Evolutionary conservation across 1,284 basidiomycete genomes (phyloP), one percentile per base, ranked within the genome.

Genomic region (Kalmanozyma brasiliensis): DNA sequence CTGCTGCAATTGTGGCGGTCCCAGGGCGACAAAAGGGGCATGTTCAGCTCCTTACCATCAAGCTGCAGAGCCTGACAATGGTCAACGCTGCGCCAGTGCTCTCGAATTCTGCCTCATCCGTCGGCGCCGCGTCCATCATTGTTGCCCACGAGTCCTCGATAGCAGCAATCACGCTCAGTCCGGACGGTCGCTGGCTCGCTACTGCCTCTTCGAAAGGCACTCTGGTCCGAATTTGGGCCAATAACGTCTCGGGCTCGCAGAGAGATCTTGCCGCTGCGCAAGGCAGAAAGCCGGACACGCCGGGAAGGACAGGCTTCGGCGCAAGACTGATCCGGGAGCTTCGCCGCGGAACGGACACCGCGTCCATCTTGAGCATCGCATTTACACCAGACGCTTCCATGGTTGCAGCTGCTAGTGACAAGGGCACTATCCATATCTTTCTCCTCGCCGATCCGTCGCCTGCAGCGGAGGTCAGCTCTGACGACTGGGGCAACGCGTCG

Each of bases 341-440:
- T 13, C 61, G 77, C 10, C 62, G 77, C 20, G 77, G 77, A 10
- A 71, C 59, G 5, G 77, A 79, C 33, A 62, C 67, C 17, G 76
- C 76, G 0, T 49, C 57, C 11, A 78, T 79, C 19, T 43, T 73
- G n/a, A 73, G 73, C 45, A 60, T 78, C n/a, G 60, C 71, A 1
- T 74, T 79, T 37, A 52, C 66, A 11, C 73, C 73, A 9, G 76
- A 79, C 34, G 51, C 43, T 10, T 62, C 55, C 0, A 36, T 60
- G 3, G 32, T 79, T 8, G 77, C 77, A 2, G 74, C 69, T 20
- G 77, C 67, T 1, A 79, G 77, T 38, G 77, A 79, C 52, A 79
- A 75, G 51, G 77, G 77, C 10, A 79, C 76, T 0, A 62, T 79
- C 22, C 77, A 79, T 46, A 61, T 79, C 45, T 79, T 78, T 38